phyloP scores from a whole-genome alignment of 2,329 filamentous ascomycete species.

The Penicillium italicum region DNA sequence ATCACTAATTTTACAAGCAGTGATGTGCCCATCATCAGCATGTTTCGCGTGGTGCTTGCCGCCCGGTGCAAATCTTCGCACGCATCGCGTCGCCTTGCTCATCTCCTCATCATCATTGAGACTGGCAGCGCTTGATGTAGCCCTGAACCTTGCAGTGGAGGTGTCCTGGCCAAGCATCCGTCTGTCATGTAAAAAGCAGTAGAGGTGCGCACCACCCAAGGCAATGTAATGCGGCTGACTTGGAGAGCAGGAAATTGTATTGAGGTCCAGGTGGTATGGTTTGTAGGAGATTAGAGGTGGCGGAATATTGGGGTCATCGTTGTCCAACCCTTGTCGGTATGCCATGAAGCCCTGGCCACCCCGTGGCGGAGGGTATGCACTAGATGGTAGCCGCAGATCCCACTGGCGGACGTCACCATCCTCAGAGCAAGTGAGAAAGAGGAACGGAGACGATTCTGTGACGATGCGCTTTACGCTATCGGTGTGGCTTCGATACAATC shows the following conservation, averaged over 20 bases:
- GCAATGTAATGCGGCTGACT: conserved; percentile 68
- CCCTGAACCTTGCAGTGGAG: conserved; percentile 50
- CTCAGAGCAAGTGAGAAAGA: conserved; percentile 68
- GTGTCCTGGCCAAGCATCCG: conserved; percentile 63
- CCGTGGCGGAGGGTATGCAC: conserved; percentile 56
- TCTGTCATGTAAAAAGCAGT: conserved; percentile 66
- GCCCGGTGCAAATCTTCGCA: conserved; percentile 62
- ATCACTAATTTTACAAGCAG: conserved; percentile 67
- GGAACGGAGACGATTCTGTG: conserved; percentile 63
- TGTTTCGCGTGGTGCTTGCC: conserved; percentile 49
- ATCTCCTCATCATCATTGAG: conserved; percentile 53
- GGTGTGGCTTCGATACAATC: conserved; percentile 61
- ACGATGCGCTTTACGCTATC: conserved; percentile 67
- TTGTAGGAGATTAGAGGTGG: conserved; percentile 66
- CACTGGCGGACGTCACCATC: conserved; percentile 68
- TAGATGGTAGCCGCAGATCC: conserved; percentile 62
- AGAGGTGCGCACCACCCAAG: conserved; percentile 63
- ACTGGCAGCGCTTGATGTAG: conserved; percentile 42
- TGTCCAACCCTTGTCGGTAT: conserved; percentile 38
- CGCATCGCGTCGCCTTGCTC: conserved; percentile 60
- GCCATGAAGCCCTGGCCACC: conserved; percentile 46
- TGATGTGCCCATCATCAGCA: conserved; percentile 62
- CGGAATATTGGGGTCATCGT: conserved; percentile 53
- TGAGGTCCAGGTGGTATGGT: conserved; percentile 59
- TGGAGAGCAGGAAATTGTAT: conserved; percentile 65